These are phyloP conservation scores for Annulohypoxylon moriforme DNA, from an alignment of 495 filamentous ascomycete species.

Conservation along the genomic window DNA sequence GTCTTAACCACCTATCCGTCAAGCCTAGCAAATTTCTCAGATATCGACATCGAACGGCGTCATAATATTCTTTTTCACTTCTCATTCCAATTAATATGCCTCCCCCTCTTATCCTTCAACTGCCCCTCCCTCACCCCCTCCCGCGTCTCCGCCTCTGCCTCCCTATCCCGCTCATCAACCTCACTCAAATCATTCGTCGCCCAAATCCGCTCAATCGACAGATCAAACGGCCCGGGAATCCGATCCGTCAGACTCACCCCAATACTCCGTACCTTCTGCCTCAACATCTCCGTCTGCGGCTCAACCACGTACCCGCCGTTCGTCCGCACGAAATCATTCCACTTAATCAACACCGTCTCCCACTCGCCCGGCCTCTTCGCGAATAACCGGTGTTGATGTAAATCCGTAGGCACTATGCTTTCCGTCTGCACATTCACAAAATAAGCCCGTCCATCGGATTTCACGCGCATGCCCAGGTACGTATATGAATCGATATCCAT, in stretches of 20 bases:
- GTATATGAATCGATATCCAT: conserved; percentile 92
- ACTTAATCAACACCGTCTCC: conserved; percentile 91
- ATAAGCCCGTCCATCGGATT: conserved; percentile 90
- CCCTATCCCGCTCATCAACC: conserved; percentile 45
- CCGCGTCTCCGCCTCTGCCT: conserved; percentile 29
- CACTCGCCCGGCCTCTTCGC: conserved; percentile 83
- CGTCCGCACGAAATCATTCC: conserved; percentile 92
- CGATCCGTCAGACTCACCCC: conserved; percentile 92
- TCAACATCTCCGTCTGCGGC: conserved; percentile 87
- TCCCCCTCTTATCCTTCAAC: conserved; percentile 61
- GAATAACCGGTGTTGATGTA: conserved; percentile 95
- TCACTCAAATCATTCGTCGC: conserved; percentile 70
- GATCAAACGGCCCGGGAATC: conserved; percentile 84
- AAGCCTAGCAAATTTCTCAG: neutral
- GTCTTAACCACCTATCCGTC: neutral
- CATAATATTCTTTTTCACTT: conserved; percentile 38
- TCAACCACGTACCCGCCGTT: conserved; percentile 91
- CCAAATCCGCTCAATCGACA: conserved; percentile 88
- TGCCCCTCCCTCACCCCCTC: conserved; percentile 50
- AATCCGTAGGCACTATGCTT: conserved; percentile 87
- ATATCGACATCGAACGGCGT: neutral
- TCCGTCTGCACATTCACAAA: conserved; percentile 97
- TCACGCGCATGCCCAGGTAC: conserved; percentile 89
- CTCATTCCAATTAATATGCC: conserved; percentile 57
- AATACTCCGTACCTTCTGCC: conserved; percentile 83